A percentile compares a stretch with the other conserved stretches of the same genome.
Conservation (phyloP, 140 eudicot genomes). For the Senecio squalidus region DNA sequence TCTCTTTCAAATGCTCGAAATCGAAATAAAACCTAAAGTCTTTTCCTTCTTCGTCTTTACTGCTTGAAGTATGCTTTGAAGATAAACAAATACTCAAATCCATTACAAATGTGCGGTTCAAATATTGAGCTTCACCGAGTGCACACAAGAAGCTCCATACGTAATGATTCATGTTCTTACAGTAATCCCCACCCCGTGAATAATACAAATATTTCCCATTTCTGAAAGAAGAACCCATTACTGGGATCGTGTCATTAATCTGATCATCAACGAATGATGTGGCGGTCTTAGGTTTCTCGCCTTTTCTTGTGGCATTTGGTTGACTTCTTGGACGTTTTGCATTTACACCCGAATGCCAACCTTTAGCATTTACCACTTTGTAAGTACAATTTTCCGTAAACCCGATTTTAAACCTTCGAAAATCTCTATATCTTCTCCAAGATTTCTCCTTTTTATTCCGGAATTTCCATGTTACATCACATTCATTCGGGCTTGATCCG, state of each 20-base stretch:
- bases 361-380: conserved; percentile 67
- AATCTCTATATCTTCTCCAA: conserved; percentile 94
- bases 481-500: conserved; percentile 65
- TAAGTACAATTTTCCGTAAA: conserved; percentile 56
- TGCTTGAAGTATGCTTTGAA: conserved; percentile 45
- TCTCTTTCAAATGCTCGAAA: conserved; percentile 90
- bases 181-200: conserved; percentile 88
- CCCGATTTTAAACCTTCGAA: conserved; percentile 74
- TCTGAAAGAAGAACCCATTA: conserved; percentile 48
- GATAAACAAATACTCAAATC: conserved; percentile 79
- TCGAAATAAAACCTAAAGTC: conserved; percentile 89
- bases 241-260: conserved; percentile 83
- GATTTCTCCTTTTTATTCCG: conserved; percentile 85
- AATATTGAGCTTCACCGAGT: conserved; percentile 84
- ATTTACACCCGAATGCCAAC: conserved; percentile 92
- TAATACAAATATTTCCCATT: conserved; percentile 81
- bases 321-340: conserved; percentile 64
- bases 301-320: conserved; percentile 28
- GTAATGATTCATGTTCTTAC: conserved; percentile 92
- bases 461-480: conserved; percentile 92
- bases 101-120: conserved; percentile 91
- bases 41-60: conserved; percentile 88
- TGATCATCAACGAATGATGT: conserved; percentile 48
- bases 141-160: conserved; percentile 94
- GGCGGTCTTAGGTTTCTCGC: conserved; percentile 31